Evolutionary conservation across 2,329 filamentous ascomycete genomes (phyloP), one percentile per base, ranked within the genome.

Genomic region (Trichoderma lentiforme): DNA sequence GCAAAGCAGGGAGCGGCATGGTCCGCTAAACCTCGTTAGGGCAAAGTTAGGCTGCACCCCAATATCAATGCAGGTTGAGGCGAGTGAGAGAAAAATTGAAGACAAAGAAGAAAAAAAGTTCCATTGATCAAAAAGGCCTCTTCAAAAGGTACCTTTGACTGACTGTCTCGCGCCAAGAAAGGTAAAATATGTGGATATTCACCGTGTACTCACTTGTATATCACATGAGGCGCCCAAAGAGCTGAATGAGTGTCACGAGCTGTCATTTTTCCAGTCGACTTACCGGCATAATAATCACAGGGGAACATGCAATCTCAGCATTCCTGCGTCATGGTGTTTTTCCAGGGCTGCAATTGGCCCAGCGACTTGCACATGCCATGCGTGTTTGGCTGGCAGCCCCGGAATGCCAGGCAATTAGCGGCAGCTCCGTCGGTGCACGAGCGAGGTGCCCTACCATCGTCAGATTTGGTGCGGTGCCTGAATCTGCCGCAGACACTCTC

Each of bases 281-380:
- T 26, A 7, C 21, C 64, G 21, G 64, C 64, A 67, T 58, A 58
- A 43, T 39, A 43, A 43, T 43, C 56, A 32, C 53, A 43, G 66
- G 66, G 36, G 57, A 53, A 21, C 14, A 34, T 70, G 67, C 56
- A 61, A 60, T 60, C 66, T 47, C 56, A 61, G 66, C 66, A 69
- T 62, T 70, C 57, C 43, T 53, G 57, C 66, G 26, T 26, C 66
- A 34, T 21, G 32, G 32, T 43, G 65, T n/a, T 21, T 58, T 68
- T 24, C 65, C 30, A 47, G 56, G 36, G 56, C 57, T 70, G 28
- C 57, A 47, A 70, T 70, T 62, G 66, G 57, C 9, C 26, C 66
- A 51, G 57, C 36, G 28, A 21, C 28, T 26, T 70, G 66, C 66
- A 70, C 66, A 70, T 70, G 63, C 43, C 57, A 62, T 70, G 63